Conservation (phyloP, 202 grass and related monocot genomes). For the Elaeis oleifera region DNA sequence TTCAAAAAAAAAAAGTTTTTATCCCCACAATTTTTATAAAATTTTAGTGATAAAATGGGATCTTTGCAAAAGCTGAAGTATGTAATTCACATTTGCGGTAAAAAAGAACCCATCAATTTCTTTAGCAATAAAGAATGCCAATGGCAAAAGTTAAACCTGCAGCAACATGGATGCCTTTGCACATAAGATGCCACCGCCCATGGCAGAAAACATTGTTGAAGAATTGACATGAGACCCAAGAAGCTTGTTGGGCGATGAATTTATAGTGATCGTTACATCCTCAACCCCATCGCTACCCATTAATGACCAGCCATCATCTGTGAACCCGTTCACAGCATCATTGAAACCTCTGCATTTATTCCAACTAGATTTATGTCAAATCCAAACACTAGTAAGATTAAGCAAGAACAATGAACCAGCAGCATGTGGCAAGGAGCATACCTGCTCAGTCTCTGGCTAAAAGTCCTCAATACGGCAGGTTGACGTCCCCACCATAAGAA, state of each 20-base stretch:
- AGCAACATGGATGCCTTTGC: constrained; percentile 96
- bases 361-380: background rate
- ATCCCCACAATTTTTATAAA: too few relatives aligned
- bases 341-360: constrained; percentile 71
- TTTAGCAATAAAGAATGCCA: too few relatives aligned
- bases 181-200: constrained; percentile 72
- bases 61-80: too few relatives aligned
- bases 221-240: constrained; percentile 42
- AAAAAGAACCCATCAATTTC: too few relatives aligned
- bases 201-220: constrained; percentile 48
- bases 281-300: constrained; percentile 61
- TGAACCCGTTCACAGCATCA: constrained; percentile 82
- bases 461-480: constrained; percentile 69
- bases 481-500: constrained; percentile 69
- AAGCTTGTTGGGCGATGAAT: constrained; percentile 76
- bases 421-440: background rate
- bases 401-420: background rate
- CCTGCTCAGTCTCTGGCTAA: constrained; percentile 95
- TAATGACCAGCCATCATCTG: constrained; percentile 89
- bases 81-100: too few relatives aligned
- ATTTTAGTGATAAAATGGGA: too few relatives aligned
- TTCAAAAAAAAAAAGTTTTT: too few relatives aligned
- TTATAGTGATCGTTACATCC: constrained; percentile 70
- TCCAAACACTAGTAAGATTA: background rate
- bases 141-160: constrained; percentile 34